A percentile compares a stretch with the other conserved stretches of the same genome.
Conservation (phyloP, 805 yeast genomes). For the Brettanomyces nanus region DNA sequence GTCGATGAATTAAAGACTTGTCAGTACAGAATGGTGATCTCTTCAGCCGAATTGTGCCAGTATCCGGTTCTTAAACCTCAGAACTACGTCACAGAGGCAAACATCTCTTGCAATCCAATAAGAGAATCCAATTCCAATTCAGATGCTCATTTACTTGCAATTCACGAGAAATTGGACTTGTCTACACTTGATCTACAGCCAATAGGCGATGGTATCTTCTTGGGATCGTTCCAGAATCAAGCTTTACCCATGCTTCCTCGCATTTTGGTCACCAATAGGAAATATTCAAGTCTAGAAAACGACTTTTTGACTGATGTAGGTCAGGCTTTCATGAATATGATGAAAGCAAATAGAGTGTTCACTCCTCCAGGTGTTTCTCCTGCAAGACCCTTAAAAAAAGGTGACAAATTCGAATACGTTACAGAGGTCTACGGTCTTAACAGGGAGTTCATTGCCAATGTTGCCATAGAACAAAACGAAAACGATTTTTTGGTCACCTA, state of each 20-base stretch:
- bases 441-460: conserved; percentile 7
- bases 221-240: conserved; percentile 1
- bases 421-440: conserved; percentile 10
- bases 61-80: conserved; percentile 14
- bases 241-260: not conserved
- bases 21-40: conserved; percentile 13
- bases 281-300: not conserved
- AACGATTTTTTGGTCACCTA: conserved; percentile 6
- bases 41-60: conserved; percentile 19
- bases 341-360: conserved; percentile 1
- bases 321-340: conserved; percentile 5
- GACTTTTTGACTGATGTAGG: conserved; percentile 4
- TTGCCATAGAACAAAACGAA: conserved; percentile 9
- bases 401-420: conserved; percentile 6
- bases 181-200: not conserved
- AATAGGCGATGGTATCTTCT: conserved; percentile 1
- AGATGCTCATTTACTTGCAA: not conserved
- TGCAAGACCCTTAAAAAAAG: conserved; percentile 1
- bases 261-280: conserved; percentile 2
- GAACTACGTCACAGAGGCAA: conserved; percentile 6
- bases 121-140: not conserved
- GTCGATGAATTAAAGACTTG: conserved; percentile 27
- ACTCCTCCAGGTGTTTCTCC: conserved; percentile 2
- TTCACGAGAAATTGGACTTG: conserved; percentile 3
- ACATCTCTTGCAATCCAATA: conserved; percentile 14